Conservation (phyloP, 2,329 filamentous ascomycete genomes). For the Apiospora phragmitis region DNA sequence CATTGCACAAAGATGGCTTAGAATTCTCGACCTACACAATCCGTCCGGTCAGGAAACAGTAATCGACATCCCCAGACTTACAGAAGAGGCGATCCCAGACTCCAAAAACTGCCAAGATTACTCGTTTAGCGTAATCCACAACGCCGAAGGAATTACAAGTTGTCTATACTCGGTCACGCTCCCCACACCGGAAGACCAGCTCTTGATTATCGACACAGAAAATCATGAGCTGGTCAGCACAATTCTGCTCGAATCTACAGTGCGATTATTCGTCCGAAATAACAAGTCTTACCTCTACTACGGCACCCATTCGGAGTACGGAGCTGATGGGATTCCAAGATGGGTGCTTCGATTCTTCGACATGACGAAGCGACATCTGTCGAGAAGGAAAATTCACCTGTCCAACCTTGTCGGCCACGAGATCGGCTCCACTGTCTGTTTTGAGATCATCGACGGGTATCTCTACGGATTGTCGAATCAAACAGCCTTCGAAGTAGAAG, state of each 20-base stretch:
- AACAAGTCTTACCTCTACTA: conserved; percentile 62
- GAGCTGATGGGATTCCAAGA: conserved; percentile 55
- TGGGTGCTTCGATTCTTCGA: conserved; percentile 63
- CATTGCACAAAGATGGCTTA: conserved; percentile 42
- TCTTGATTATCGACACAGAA: conserved; percentile 51
- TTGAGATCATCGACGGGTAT: conserved; percentile 65
- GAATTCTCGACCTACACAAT: conserved; percentile 58
- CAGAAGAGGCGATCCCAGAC: conserved; percentile 36
- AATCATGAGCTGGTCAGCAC: conserved; percentile 41
- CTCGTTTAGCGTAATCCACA: conserved; percentile 57
- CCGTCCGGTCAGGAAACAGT: conserved; percentile 52
- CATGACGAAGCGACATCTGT: conserved; percentile 41
- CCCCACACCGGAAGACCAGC: conserved; percentile 43
- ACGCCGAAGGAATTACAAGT: conserved; percentile 55
- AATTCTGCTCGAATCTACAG: conserved; percentile 43
- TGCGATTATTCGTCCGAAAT: conserved; percentile 68
- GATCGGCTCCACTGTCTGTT: conserved; percentile 67
- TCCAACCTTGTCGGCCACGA: conserved; percentile 63
- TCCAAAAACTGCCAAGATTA: conserved; percentile 39
- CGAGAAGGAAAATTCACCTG: conserved; percentile 49
- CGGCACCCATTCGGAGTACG: conserved; percentile 60
- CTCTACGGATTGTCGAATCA: conserved; percentile 73
- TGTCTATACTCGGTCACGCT: conserved; percentile 52
- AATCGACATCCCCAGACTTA: conserved; percentile 50
- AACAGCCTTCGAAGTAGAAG: conserved; percentile 60